Evolutionary conservation across 768 basidiomycete species (phyloP).

Genomic region (Russula ochroleuca): DNA sequence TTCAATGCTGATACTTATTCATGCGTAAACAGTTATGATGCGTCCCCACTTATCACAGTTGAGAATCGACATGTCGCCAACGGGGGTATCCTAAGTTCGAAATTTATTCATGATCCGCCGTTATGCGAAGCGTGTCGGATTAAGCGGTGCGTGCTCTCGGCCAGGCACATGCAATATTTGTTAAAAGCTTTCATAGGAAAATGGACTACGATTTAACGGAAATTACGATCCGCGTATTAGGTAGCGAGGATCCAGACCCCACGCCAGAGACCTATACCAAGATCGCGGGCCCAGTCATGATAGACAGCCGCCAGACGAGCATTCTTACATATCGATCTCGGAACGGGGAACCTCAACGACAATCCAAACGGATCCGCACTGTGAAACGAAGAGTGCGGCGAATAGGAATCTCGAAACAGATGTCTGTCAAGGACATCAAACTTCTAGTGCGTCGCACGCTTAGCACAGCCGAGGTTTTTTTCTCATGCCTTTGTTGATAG

Average conservation of each 20-base stretch:
- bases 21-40: constrained; percentile 20
- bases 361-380: constrained; percentile 68
- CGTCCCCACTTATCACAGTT: constrained; percentile 23
- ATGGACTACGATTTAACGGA: constrained; percentile 57
- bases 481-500: constrained; percentile 36
- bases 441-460: constrained; percentile 47
- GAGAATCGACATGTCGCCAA: constrained; percentile 14
- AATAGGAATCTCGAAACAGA: constrained; percentile 57
- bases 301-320: constrained; percentile 27
- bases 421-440: constrained; percentile 76
- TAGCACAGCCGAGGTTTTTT: background rate
- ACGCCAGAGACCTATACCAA: constrained; percentile 32
- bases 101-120: constrained; percentile 32
- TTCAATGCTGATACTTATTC: background rate
- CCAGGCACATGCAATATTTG: background rate
- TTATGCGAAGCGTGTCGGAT: constrained; percentile 26
- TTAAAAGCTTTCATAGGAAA: constrained; percentile 38
- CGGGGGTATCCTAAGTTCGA: constrained; percentile 24
- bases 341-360: constrained; percentile 44
- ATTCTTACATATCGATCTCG: constrained; percentile 38
- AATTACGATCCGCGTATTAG: constrained; percentile 51
- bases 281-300: constrained; percentile 23
- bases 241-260: constrained; percentile 34
- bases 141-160: constrained; percentile 24
- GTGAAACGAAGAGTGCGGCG: constrained; percentile 48